Evolutionary conservation across 208 protist genomes (phyloP), one percentile per base, ranked within the genome.

Genomic region (Crithidia acanthocephali): DNA sequence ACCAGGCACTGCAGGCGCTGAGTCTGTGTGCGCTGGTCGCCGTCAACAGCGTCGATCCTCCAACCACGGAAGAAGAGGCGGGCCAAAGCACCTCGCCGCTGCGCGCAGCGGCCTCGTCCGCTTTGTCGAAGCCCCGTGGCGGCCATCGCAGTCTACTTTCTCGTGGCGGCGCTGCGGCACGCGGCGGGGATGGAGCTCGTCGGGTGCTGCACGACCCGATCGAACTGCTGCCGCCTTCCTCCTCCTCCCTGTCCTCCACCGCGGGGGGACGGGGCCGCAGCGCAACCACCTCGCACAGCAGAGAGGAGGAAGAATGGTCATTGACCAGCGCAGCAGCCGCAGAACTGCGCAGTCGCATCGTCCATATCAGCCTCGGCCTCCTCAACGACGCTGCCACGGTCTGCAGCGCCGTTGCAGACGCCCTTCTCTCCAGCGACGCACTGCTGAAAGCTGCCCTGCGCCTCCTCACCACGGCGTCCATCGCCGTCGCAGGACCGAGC

Each of bases 1-100:
- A 91, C 51, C 75, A 86, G 33, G 86, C 80, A 0, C 73, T 88
- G 37, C 70, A 82, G 32, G 86, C 83, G 61, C 50, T 77, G 33
- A 61, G 40, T 28, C 22, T 58, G 48, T 35, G 44, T 25, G 64
- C 72, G 7, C 52, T 77, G 25, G 30, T 61, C 1, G 72, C 72
- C 6, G 2, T 72, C 7, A 50, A 72, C 10, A 53, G 32, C 23
- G 22, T 18, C 1, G 5, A 27, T n/a, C n/a, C n/a, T n/a, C n/a
- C n/a, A n/a, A n/a, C n/a, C 20, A 5, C 2, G 20, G 61, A 40
- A 11, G 53, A 58, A 30, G 27, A 65, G 30, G 30, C 33, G 44
- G 51, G 7, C 9, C 30, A 25, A 16, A n/a, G 27, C 27, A n/a
- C 45, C 2, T 8, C 59, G 15, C 23, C 45, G 45, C 28, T 40